Evolutionary conservation across 2,329 filamentous ascomycete species (phyloP), one percentile per base, ranked within the genome.

Genomic region (Microdochium bolleyi): DNA sequence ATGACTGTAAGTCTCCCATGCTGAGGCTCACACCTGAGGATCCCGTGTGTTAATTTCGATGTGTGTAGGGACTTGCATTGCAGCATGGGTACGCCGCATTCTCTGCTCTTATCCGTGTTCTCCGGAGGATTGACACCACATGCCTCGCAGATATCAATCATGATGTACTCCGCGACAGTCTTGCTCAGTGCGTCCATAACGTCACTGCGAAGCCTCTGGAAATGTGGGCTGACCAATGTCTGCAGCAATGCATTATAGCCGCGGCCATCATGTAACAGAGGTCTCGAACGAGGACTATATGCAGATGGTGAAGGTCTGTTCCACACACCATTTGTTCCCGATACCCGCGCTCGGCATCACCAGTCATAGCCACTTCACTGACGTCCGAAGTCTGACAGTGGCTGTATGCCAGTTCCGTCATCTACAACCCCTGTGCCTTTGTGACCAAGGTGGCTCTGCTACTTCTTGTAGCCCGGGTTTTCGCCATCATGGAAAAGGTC

Each of bases 391-490:
- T n/a, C n/a, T n/a, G 2, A 48, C 38, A 62, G 63, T 62, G 62
- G 63, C 53, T 64, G 4, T 64, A 67, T 34, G 62, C 59, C 14
- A 59, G 61, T 38, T 59, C 61, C n/a, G 50, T 67, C 24, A 24
- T 63, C 8, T 68, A 67, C 52, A 62, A 59, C 14, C 64, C 64
- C 14, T 57, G 62, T 4, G 58, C 65, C 1, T 67, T 57, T 50
- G 60, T 61, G 49, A 64, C 61, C 21, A 67, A 69, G 54, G 55
- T 62, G 19, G 64, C 67, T 8, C 58, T 66, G n/a, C 56, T 66
- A 34, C 56, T 70, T 9, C 55, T 68, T 48, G 64, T 66, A 14
- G 62, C 63, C 5, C 60, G 66, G 21, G 61, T 69, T 11, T 68
- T 67, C 49, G 52, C 62, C 11, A 54, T 64, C 8, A 55, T 58